A percentile compares a stretch with the other conserved stretches of the same genome.
Evolutionary conservation across 352 stramenopile species (phyloP).

Genomic region (Pythium diclinum): DNA sequence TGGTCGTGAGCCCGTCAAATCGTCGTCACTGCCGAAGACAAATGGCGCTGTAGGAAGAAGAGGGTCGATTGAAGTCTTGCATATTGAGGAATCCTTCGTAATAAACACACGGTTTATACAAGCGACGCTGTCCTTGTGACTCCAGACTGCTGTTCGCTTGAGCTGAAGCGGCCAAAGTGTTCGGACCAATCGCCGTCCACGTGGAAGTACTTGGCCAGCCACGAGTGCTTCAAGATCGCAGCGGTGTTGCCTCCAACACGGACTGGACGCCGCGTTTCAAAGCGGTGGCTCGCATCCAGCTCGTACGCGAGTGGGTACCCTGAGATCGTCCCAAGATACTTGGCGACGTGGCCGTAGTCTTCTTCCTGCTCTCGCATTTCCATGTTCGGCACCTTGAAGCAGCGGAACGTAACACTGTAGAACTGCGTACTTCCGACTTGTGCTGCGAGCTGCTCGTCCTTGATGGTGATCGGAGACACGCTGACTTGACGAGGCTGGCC

Average conservation of each 20-base stretch:
- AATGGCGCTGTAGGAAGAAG: too few species aligned
- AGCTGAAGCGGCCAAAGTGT: slow-evolving; percentile 58
- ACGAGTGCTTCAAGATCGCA: slow-evolving; percentile 62
- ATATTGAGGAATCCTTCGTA: too few species aligned
- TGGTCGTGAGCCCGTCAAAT: slow-evolving; percentile 22
- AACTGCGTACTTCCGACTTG: slow-evolving; percentile 75
- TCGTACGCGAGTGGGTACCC: slow-evolving; percentile 45
- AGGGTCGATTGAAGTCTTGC: too few species aligned
- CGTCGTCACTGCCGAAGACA: neutral
- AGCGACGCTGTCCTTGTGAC: too few species aligned
- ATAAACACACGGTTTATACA: too few species aligned
- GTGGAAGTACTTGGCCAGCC: slow-evolving; percentile 77
- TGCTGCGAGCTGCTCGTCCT: slow-evolving; percentile 43
- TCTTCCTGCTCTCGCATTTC: slow-evolving; percentile 61
- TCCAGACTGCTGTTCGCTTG: neutral
- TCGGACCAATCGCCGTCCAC: slow-evolving; percentile 74
- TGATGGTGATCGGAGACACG: slow-evolving; percentile 60
- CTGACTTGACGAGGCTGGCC: slow-evolving; percentile 79
- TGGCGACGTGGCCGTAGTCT: slow-evolving; percentile 90
- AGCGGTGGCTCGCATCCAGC: slow-evolving; percentile 75
- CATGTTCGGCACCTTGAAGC: slow-evolving; percentile 77
- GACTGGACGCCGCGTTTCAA: slow-evolving; percentile 70
- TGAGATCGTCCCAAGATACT: slow-evolving; percentile 88
- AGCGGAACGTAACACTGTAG: slow-evolving; percentile 84
- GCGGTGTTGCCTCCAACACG: slow-evolving; percentile 86